A percentile compares a stretch with the other conserved stretches of the same genome.
Conservation (phyloP, 2,329 filamentous ascomycete genomes). For the Emmonsia crescens region DNA sequence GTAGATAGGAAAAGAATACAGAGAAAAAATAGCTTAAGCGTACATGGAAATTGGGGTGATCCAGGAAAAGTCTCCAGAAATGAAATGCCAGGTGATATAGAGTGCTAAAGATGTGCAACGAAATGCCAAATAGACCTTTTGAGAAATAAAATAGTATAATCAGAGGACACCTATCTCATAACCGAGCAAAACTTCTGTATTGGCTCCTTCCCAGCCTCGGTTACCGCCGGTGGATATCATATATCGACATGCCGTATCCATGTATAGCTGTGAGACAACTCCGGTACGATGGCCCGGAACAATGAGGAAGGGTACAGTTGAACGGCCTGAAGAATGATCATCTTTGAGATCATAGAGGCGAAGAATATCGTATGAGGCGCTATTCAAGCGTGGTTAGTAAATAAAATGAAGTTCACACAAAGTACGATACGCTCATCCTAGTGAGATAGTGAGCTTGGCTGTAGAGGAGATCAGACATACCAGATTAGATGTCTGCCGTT, state of each 20-base stretch:
- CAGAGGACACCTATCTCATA: slow-evolving; percentile 65
- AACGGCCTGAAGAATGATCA: slow-evolving; percentile 54
- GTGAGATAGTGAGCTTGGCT: not conserved
- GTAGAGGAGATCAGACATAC: slow-evolving; percentile 33
- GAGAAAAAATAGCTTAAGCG: not conserved
- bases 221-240: slow-evolving; percentile 91
- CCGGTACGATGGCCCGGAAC: slow-evolving; percentile 83
- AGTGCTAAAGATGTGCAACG: not conserved
- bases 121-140: not conserved
- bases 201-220: slow-evolving; percentile 84
- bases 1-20: not conserved
- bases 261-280: slow-evolving; percentile 73
- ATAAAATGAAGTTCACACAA: slow-evolving; percentile 1
- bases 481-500: slow-evolving; percentile 89
- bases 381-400: slow-evolving; percentile 27
- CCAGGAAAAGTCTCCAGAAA: not conserved
- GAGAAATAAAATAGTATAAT: not conserved
- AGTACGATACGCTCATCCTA: not conserved
- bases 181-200: slow-evolving; percentile 81
- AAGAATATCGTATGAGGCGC: slow-evolving; percentile 85
- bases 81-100: not conserved
- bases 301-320: slow-evolving; percentile 87
- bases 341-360: slow-evolving; percentile 79
- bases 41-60: not conserved
- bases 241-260: slow-evolving; percentile 79